Evolutionary conservation across 2,329 filamentous ascomycete genomes (phyloP).

Genomic region (Ceratocystis alfenasii): DNA sequence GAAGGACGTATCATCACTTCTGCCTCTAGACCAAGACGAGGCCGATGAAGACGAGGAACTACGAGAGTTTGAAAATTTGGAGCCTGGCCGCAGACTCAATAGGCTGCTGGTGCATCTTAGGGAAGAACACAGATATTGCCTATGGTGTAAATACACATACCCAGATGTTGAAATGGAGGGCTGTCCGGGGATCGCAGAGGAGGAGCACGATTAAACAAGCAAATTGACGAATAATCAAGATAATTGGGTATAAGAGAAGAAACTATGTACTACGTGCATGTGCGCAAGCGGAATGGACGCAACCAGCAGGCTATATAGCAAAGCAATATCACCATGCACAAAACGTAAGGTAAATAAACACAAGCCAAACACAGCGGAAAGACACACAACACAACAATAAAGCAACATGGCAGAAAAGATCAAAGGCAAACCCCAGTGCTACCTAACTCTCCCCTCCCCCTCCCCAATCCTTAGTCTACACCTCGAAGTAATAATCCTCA

Average conservation of each 20-base stretch:
- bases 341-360: not conserved
- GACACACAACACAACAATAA: not conserved
- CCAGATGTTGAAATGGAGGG: constrained; percentile 64
- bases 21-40: constrained; percentile 56
- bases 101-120: constrained; percentile 59
- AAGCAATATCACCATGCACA: not conserved
- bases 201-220: constrained; percentile 51
- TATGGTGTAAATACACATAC: constrained; percentile 89
- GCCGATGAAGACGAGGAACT: constrained; percentile 69
- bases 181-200: constrained; percentile 77
- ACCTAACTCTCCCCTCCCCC: not conserved
- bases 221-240: not conserved
- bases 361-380: constrained; percentile 5
- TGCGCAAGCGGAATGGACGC: not conserved
- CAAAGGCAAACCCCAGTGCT: not conserved
- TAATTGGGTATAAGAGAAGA: constrained; percentile 10
- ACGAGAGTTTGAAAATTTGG: constrained; percentile 62
- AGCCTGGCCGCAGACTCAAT: constrained; percentile 52
- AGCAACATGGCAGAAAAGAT: not conserved
- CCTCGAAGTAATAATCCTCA: constrained; percentile 87
- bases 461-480: constrained; percentile 32
- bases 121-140: constrained; percentile 68
- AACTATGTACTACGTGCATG: not conserved
- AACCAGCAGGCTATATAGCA: not conserved
- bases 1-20: constrained; percentile 42